Evolutionary conservation across 75 land plant species (phyloP).

Genomic region (Sequoia sempervirens): DNA sequence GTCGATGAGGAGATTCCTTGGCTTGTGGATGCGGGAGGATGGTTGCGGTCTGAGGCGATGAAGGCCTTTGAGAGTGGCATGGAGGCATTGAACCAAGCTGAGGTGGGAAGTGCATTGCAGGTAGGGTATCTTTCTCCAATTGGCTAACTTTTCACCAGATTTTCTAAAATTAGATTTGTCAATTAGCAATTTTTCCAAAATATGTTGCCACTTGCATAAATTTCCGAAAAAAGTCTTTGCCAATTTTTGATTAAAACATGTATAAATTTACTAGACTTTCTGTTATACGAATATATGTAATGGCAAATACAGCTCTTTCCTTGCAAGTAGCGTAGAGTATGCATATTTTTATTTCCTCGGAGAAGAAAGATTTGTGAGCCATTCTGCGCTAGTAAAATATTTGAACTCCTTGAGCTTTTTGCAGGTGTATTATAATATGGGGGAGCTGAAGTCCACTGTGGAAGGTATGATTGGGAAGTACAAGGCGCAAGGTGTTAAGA

Average conservation of each 20-base stretch:
- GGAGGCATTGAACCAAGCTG: slow-evolving; percentile 86
- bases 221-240: neutral
- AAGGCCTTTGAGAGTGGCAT: slow-evolving; percentile 71
- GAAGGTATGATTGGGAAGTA: slow-evolving; percentile 70
- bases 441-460: slow-evolving; percentile 73
- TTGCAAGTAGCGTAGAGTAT: neutral
- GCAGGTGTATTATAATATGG: slow-evolving; percentile 81
- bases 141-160: neutral
- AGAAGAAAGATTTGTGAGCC: neutral
- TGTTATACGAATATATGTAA: no score
- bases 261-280: no score
- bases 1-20: slow-evolving; percentile 69
- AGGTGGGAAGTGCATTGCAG: slow-evolving; percentile 87
- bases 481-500: slow-evolving; percentile 57
- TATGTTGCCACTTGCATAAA: neutral
- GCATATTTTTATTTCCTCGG: neutral
- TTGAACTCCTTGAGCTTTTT: neutral
- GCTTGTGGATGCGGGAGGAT: slow-evolving; percentile 57
- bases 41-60: slow-evolving; percentile 67
- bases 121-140: neutral
- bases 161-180: neutral
- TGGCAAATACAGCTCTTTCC: neutral
- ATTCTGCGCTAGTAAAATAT: neutral
- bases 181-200: neutral
- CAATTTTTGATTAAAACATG: neutral